These are phyloP conservation scores for Vitis cinerea DNA, from an alignment of 164 flowering plant species.

Conservation along the genomic window DNA sequence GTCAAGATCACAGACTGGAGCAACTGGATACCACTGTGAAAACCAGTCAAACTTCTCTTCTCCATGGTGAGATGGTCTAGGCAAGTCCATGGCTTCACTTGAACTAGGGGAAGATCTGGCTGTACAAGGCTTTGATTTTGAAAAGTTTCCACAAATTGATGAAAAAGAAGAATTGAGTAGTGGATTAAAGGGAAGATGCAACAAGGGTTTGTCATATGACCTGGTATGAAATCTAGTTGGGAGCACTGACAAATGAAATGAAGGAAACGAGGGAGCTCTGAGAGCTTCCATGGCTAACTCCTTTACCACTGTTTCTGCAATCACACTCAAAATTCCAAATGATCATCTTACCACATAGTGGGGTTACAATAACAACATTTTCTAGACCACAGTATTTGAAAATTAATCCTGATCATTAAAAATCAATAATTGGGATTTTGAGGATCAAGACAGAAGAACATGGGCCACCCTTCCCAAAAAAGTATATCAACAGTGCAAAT, in stretches of 20 bases:
- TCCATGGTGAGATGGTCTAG: constrained; percentile 13
- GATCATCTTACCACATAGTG: no score
- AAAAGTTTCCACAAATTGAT: neutral
- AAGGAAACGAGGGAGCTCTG: constrained; percentile 22
- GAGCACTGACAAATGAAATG: constrained; percentile 16
- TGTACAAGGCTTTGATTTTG: constrained; percentile 34
- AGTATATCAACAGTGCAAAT: no score
- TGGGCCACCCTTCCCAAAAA: no score
- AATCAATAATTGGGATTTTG: no score
- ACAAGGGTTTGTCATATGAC: constrained; percentile 20
- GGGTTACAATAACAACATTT: no score
- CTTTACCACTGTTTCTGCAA: no score
- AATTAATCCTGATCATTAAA: no score
- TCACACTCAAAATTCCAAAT: no score
- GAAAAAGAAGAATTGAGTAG: constrained; percentile 21
- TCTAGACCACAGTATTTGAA: no score
- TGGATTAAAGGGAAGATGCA: constrained; percentile 11
- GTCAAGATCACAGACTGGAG: no score
- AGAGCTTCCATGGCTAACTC: constrained; percentile 40
- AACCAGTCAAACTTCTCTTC: constrained; percentile 76
- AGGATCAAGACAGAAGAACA: no score
- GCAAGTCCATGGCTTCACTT: constrained; percentile 28
- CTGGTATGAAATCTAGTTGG: constrained; percentile 11
- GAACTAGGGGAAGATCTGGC: constrained; percentile 30
- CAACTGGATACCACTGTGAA: constrained; percentile 6